Percentiles rank a stretch among this genome's conserved stretches.
phyloP scores from a whole-genome alignment of 148 eudicot genomes.

The Nepenthes gracilis region DNA sequence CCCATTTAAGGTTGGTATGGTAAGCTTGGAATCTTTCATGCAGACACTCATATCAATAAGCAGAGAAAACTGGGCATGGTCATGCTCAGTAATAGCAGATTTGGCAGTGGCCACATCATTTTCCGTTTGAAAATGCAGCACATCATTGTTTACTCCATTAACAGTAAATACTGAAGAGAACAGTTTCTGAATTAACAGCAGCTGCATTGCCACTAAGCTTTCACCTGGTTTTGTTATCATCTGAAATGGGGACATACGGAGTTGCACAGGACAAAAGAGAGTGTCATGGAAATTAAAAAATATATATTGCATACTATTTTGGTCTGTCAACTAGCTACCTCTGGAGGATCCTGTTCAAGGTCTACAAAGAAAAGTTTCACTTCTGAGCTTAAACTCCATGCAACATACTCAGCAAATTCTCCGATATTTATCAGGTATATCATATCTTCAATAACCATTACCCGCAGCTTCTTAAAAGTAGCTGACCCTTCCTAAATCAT shows the following conservation, averaged over 20 bases:
- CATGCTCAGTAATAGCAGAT: conserved; percentile 12
- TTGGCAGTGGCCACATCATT: conserved; percentile 11
- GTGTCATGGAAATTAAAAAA: background rate
- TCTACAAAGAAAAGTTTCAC: conserved; percentile 45
- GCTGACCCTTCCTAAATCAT: conserved; percentile 66
- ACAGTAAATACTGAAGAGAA: conserved; percentile 53
- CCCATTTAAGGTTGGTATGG: conserved; percentile 94
- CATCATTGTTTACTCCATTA: conserved; percentile 24
- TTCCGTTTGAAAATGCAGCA: conserved; percentile 14
- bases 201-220: conserved; percentile 31
- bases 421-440: conserved; percentile 55
- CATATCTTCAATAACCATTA: conserved; percentile 95
- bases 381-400: conserved; percentile 41
- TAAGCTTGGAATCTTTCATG: conserved; percentile 56
- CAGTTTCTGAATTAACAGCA: conserved; percentile 46
- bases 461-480: conserved; percentile 44
- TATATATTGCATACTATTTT: background rate
- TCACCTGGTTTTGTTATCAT: conserved; percentile 30
- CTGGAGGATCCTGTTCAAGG: conserved; percentile 84
- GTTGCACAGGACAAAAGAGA: background rate
- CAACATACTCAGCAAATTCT: conserved; percentile 53
- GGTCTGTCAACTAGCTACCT: conserved; percentile 27
- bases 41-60: conserved; percentile 68
- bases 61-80: conserved; percentile 19
- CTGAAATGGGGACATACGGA: conserved; percentile 22